Evolutionary conservation across 2,329 filamentous ascomycete genomes (phyloP).

Genomic region (Didymella exigua): DNA sequence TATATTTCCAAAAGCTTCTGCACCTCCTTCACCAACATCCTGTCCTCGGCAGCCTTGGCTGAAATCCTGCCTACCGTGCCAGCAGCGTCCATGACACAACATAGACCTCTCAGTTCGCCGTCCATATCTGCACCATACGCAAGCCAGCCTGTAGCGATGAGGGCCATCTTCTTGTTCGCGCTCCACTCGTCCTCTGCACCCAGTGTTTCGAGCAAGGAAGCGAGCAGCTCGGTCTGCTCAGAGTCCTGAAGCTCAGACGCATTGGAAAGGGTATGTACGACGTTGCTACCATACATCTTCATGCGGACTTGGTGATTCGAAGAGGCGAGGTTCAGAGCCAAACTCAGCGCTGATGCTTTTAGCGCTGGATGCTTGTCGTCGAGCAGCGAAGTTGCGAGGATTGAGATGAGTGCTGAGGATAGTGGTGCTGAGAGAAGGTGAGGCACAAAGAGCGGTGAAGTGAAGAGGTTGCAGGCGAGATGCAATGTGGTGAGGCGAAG

Average conservation of each 20-base stretch:
- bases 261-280: conserved; percentile 17
- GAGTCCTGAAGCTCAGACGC: conserved; percentile 62
- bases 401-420: conserved; percentile 65
- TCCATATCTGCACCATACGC: conserved; percentile 71
- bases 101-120: conserved; percentile 80
- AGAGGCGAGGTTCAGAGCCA: conserved; percentile 81
- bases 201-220: conserved; percentile 79
- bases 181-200: conserved; percentile 53
- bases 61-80: conserved; percentile 59
- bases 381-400: conserved; percentile 79
- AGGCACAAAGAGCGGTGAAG: conserved; percentile 70
- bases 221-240: conserved; percentile 80
- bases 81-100: conserved; percentile 75
- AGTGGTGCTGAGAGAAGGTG: conserved; percentile 59
- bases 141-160: conserved; percentile 77
- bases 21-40: conserved; percentile 45
- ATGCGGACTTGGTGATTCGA: conserved; percentile 70
- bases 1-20: conserved; percentile 38
- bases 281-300: conserved; percentile 52
- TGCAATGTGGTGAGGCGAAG: conserved; percentile 84
- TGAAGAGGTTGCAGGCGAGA: conserved; percentile 83
- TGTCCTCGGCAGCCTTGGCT: conserved; percentile 34
- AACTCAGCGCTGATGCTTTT: conserved; percentile 78
- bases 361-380: conserved; percentile 76
- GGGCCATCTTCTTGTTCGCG: conserved; percentile 77